phyloP scores from a whole-genome alignment of 2,329 filamentous ascomycete genomes.

The Neurospora crassa region DNA sequence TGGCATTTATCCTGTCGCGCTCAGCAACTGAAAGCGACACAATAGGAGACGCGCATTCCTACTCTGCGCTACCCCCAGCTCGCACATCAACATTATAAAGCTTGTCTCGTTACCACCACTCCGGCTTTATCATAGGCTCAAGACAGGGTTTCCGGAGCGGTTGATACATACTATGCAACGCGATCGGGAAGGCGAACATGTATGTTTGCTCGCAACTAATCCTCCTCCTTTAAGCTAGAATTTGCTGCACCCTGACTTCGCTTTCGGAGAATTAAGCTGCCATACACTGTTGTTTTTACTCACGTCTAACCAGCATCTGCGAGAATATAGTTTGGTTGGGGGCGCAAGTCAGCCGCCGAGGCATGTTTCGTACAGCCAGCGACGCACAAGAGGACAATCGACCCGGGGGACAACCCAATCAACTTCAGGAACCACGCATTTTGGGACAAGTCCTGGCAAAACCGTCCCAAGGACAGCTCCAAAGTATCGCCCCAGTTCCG shows the following conservation, averaged over 20 bases:
- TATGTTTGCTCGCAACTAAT: not conserved
- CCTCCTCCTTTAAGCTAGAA: not conserved
- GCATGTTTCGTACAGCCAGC: conserved; percentile 12
- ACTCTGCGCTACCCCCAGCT: not conserved
- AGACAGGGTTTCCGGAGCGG: not conserved
- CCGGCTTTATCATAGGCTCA: not conserved
- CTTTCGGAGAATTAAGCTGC: not conserved
- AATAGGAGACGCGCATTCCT: not conserved
- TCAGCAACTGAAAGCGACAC: not conserved
- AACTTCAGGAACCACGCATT: not conserved
- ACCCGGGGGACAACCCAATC: conserved; percentile 1
- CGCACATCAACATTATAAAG: not conserved
- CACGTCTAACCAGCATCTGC: not conserved
- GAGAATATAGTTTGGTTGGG: conserved; percentile 10
- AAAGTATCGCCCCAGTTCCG: not conserved
- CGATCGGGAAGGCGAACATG: conserved; percentile 8
- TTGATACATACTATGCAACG: not conserved
- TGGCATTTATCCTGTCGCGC: not conserved
- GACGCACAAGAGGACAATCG: conserved; percentile 10
- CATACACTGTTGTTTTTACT: not conserved
- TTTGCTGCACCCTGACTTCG: not conserved
- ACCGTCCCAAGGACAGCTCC: not conserved
- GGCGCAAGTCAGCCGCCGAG: conserved; percentile 9
- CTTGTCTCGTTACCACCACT: not conserved
- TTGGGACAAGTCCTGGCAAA: not conserved